These are phyloP conservation scores for Camelina neglecta DNA, from an alignment of 345 rosid species.

Conservation along the genomic window DNA sequence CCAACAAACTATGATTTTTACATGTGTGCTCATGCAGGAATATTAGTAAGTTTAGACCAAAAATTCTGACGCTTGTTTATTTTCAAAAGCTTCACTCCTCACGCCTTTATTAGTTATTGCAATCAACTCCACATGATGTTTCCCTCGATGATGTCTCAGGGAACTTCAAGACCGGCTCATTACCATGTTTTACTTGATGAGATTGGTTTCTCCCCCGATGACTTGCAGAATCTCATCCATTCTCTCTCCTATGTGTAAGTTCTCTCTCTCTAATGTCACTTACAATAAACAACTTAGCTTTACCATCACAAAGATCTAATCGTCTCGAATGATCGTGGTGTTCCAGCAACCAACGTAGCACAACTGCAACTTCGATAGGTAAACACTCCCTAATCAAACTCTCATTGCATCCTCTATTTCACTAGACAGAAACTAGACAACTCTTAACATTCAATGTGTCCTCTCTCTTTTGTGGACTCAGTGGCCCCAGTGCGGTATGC, in stretches of 20 bases:
- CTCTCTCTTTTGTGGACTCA: slow-evolving; percentile 35
- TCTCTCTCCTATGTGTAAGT: slow-evolving; percentile 86
- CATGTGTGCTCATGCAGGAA: slow-evolving; percentile 89
- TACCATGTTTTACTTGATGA: slow-evolving; percentile 84
- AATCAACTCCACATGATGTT: slow-evolving; percentile 11
- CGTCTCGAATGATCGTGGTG: not conserved
- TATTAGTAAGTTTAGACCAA: slow-evolving; percentile 55
- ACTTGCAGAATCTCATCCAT: slow-evolving; percentile 71
- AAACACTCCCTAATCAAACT: slow-evolving; percentile 22
- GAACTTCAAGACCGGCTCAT: slow-evolving; percentile 93
- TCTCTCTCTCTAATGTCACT: slow-evolving; percentile 16
- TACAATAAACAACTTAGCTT: not conserved
- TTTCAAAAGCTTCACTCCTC: slow-evolving; percentile 5
- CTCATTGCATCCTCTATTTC: slow-evolving; percentile 1
- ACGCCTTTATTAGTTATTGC: not conserved
- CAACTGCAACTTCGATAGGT: slow-evolving; percentile 85
- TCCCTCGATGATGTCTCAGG: slow-evolving; percentile 45
- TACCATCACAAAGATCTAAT: slow-evolving; percentile 9
- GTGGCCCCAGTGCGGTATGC: slow-evolving; percentile 95
- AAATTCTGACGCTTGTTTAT: not conserved
- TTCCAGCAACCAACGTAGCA: slow-evolving; percentile 83
- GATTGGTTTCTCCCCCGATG: slow-evolving; percentile 78
- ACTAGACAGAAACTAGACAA: not conserved
- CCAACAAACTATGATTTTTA: slow-evolving; percentile 87
- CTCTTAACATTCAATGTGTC: not conserved